Percentiles rank a stretch among this genome's conserved stretches.
These are phyloP conservation scores for Penicillium flavigenum DNA, from an alignment of 495 filamentous ascomycete species.

Conservation along the genomic window DNA sequence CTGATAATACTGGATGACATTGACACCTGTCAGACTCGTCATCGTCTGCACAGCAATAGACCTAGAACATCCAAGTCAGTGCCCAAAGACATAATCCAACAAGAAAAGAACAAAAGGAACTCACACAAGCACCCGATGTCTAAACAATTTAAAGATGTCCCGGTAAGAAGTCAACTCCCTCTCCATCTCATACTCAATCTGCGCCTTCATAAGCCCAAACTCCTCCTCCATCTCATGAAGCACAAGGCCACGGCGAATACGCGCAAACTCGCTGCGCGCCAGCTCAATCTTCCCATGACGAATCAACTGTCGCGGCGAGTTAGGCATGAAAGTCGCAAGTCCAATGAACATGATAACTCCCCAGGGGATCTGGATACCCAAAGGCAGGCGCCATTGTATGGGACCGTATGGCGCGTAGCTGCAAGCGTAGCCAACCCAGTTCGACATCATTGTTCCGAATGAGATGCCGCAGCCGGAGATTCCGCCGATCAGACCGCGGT, in stretches of 20 bases:
- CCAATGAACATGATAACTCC: conserved; percentile 58
- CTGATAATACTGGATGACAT: conserved; percentile 59
- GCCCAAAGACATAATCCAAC: neutral
- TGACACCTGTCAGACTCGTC: conserved; percentile 57
- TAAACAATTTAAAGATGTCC: conserved; percentile 54
- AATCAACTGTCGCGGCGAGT: conserved; percentile 57
- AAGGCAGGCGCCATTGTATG: conserved; percentile 57
- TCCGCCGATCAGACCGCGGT: conserved; percentile 57
- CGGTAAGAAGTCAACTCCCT: conserved; percentile 52
- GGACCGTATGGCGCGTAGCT: conserved; percentile 54
- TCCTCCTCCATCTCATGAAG: conserved; percentile 52
- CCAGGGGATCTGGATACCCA: conserved; percentile 60
- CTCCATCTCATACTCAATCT: conserved; percentile 62
- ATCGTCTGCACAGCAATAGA: conserved; percentile 59
- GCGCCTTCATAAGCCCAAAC: conserved; percentile 54
- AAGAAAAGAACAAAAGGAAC: conserved; percentile 10
- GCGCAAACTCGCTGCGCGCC: conserved; percentile 49
- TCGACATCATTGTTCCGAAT: conserved; percentile 58
- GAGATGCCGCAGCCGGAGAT: conserved; percentile 59
- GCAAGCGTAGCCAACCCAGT: conserved; percentile 60
- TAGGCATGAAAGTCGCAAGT: conserved; percentile 57
- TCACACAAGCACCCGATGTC: conserved; percentile 50
- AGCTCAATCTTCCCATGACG: conserved; percentile 52
- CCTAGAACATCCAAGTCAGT: conserved; percentile 21
- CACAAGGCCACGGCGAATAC: conserved; percentile 49